Evolutionary conservation across 768 basidiomycete genomes (phyloP), one percentile per base, ranked within the genome.

Genomic region (Panaeolus papilionaceus): DNA sequence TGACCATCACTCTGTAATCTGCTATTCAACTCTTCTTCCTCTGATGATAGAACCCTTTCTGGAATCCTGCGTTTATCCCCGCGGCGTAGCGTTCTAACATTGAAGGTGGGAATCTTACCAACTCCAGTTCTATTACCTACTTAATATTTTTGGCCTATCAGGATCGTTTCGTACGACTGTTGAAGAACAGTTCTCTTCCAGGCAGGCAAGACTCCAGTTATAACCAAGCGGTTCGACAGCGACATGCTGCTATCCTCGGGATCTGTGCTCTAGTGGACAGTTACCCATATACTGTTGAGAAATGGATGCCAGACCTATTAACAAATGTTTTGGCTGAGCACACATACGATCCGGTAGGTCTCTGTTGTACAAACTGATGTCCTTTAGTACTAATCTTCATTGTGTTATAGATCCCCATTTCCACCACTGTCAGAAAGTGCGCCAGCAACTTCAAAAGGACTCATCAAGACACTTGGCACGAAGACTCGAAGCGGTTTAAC

Each of bases 241-340:
- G 93, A 26, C 95, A 98, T 77, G 93, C 94, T 28, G 95, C 95
- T 1, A 92, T 99, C 66, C 84, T 99, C 61, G 97, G 97, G n/a
- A 89, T 96, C 51, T 94, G 94, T 70, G 94, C 97, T 5, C 82
- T 99, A 38, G 88, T 99, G 39, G 94, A 96, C 72, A 96, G 95
- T 66, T 97, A 93, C 76, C 97, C 97, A 0, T 98, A 98, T 79
- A 96, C 95, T 1, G 92, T 98, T 14, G 97, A 97, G 74, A 89
- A 90, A 69, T 99, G 96, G 92, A 90, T 97, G 87, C 94, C 96
- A 0, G 88, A 90, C 61, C 84, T 98, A 51, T 80, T 96, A 69
- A 91, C 92, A 44, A 89, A 86, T 68, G 85, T 93, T 20, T 82
- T 96, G 65, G 90, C 89, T 10, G 91, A 93, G 71, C 92, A 95